Evolutionary conservation across 2,329 filamentous ascomycete genomes (phyloP).

Genomic region (Diaporthe ilicicola): DNA sequence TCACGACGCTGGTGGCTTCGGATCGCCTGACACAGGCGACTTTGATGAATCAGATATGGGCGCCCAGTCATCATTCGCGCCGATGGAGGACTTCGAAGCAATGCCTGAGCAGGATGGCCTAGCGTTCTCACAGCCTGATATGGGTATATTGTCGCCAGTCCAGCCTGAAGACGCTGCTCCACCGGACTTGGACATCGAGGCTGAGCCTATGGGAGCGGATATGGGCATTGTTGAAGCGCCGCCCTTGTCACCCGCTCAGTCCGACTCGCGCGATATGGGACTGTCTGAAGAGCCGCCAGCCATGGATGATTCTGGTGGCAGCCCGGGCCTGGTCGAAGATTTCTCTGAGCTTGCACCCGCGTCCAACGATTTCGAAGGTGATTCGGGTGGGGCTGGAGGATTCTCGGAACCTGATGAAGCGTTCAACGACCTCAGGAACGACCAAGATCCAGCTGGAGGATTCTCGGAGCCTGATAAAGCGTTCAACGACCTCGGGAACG

Average conservation of each 20-base stretch:
- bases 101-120: not conserved
- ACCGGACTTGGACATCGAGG: not conserved
- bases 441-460: too few species aligned
- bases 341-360: too few species aligned
- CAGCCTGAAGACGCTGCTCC: not conserved
- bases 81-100: not conserved
- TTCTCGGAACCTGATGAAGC: too few species aligned
- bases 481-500: not conserved
- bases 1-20: not conserved
- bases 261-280: not conserved
- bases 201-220: not conserved
- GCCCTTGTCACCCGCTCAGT: not conserved
- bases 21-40: not conserved
- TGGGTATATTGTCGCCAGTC: not conserved
- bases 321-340: too few species aligned
- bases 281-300: not conserved
- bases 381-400: too few species aligned
- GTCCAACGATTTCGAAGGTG: too few species aligned
- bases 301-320: not conserved
- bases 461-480: too few species aligned
- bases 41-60: not conserved
- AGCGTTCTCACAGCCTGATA: not conserved
- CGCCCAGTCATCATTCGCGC: not conserved
- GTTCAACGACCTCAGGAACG: too few species aligned
- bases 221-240: not conserved